Base-by-base conservation (phyloP, 2,329 filamentous ascomycete species). In the Zasmidium citrigriseum region DNA sequence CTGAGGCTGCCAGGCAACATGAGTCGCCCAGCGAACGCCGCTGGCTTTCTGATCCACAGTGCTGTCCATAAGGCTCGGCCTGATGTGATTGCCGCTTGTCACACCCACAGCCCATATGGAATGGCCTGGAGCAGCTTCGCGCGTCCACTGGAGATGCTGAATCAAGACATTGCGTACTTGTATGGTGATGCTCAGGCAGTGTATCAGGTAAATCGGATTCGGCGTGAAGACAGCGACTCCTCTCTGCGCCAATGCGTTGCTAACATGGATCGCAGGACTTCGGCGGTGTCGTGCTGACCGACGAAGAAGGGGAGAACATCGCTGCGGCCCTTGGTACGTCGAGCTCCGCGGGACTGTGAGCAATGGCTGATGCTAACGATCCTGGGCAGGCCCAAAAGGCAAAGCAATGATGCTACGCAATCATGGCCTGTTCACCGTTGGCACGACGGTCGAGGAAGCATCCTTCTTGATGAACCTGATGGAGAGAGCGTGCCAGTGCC, bases 381-480 rank as follows among this genome's bases (percentile, higher is more conserved):
- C n/a, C n/a, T n/a, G 29, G n/a, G 10, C 29, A 1, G 87, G 87
- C 0, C 71, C 77, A 1, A 82, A 82, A 64, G 88, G 80, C 20
- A 83, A 82, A 70, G 87, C 80, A 1, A 79, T 84, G 59, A 85
- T 90, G 49, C 75, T 90, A 50, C 78, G 86, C 64, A 91, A 90
- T 70, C 88, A 91, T 73, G 89, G 89, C 0, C 75, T 91, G 44
- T 72, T 91, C 52, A 89, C 86, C 0, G 87, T 89, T 0, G 89
- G 89, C 4, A 67, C 72, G 10, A 91, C 88, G 0, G 88, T 91
- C 1, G 88, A 91, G 68, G 88, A 91, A 72, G 88, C 88, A 0
- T 85, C 85, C 0, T 91, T 86, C 71, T 72, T 90, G 52, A 88
- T 89, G 68, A 84, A 83, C 0, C 74, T 87, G 47, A 78, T 90